Base-by-base conservation (phyloP, 1,284 basidiomycete species). In the Pseudozyma tsukubaensis region DNA sequence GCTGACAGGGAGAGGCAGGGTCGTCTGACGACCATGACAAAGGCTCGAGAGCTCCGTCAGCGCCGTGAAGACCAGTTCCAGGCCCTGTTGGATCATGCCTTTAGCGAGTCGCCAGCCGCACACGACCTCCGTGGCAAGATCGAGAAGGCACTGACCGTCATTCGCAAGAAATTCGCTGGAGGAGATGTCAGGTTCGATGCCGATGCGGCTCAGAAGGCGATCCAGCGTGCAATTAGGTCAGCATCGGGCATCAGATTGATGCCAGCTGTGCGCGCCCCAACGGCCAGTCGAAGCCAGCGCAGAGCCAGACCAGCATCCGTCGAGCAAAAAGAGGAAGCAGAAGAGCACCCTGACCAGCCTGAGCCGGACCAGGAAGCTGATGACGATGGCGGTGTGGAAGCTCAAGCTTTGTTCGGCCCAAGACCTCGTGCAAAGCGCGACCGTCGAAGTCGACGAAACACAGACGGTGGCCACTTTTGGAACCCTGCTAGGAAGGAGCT, bases 401-500 rank as follows among this genome's bases (percentile, higher is more conserved):
- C 32, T 2, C 52, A 45, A 24, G 52, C n/a, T n/a, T n/a, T n/a
- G n/a, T n/a, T n/a, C n/a, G 11, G 7, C 49, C 14, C 1, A 48
- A 36, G 8, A 29, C 16, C 14, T 29, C 39, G n/a, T 7, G 40
- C 19, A 4, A 63, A 50, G 48, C 37, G 62, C 21, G 68, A 71
- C 24, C 67, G 67, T 8, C 40, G 60, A 12, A 45, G 37, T 29
- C 52, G 63, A 36, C 57, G 67, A 7, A 50, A 59, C 19, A 7
- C 50, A 32, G 67, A 70, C 35, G 50, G 52, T 3, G 47, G 35
- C 36, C 43, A 59, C 42, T 72, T 66, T 44, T 96, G 94, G 94
- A 92, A 89, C 57, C 85, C 88, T 50, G 92, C 94, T 51, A 94
- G 91, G 68, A 93, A 96, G 71, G 94, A 96, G 68, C 88, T 94